Conservation (phyloP, 2,329 filamentous ascomycete genomes). For the Claviceps spartinae region DNA sequence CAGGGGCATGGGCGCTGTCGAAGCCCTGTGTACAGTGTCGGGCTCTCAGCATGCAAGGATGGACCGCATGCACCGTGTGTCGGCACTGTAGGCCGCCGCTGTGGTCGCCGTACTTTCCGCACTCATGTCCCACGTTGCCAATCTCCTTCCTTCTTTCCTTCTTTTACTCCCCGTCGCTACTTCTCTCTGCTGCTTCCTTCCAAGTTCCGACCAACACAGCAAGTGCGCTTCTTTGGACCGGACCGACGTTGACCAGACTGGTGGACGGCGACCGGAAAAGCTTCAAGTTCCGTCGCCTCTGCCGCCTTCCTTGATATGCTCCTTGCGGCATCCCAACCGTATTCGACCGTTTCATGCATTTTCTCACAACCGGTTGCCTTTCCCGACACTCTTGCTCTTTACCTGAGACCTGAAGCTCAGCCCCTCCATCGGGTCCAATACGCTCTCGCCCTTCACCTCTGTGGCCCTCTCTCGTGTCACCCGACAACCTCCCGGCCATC, state of each 20-base stretch:
- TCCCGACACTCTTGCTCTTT: slow-evolving; percentile 7
- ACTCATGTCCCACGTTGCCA: slow-evolving; percentile 6
- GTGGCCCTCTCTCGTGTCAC: slow-evolving; percentile 1
- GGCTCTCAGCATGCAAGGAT: not conserved
- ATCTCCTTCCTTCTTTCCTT: slow-evolving; percentile 11
- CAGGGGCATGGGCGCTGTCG: slow-evolving; percentile 1
- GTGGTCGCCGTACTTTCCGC: slow-evolving; percentile 2
- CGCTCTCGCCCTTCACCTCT: not conserved
- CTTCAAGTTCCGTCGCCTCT: slow-evolving; percentile 9
- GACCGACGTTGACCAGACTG: slow-evolving; percentile 4
- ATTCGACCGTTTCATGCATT: slow-evolving; percentile 11
- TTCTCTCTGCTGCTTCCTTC: slow-evolving; percentile 1
- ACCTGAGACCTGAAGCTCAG: slow-evolving; percentile 6
- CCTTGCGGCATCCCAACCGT: slow-evolving; percentile 10
- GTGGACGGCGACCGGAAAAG: slow-evolving; percentile 17
- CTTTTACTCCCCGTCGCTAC: slow-evolving; percentile 9
- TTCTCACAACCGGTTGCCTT: slow-evolving; percentile 1
- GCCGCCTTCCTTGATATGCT: slow-evolving; percentile 15
- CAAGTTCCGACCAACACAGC: slow-evolving; percentile 8
- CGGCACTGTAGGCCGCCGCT: slow-evolving; percentile 6
- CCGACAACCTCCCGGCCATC: not conserved
- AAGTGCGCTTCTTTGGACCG: slow-evolving; percentile 13
- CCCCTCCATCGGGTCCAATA: slow-evolving; percentile 4
- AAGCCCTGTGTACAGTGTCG: slow-evolving; percentile 5
- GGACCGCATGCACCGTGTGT: slow-evolving; percentile 3